phyloP scores from a whole-genome alignment of 495 filamentous ascomycete species.

The Daldinia vernicosa region DNA sequence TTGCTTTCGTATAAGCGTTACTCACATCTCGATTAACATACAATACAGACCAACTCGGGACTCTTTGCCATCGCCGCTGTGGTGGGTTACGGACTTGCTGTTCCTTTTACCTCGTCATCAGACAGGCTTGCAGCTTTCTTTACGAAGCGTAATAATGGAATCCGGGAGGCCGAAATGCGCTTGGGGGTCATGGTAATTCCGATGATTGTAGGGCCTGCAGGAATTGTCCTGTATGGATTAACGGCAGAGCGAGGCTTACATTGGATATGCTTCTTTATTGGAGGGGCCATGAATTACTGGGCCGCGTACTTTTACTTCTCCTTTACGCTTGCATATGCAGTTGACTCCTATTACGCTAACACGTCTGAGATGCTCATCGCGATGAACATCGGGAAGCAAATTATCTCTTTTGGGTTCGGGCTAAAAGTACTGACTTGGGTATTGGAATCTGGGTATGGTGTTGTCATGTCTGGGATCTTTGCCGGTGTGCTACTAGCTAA shows the following conservation, averaged over 20 bases:
- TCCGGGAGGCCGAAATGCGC: constrained; percentile 71
- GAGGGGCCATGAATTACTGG: constrained; percentile 63
- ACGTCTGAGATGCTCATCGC: constrained; percentile 71
- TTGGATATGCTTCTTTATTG: constrained; percentile 65
- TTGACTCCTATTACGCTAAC: constrained; percentile 67
- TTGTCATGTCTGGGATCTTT: constrained; percentile 68
- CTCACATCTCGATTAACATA: background rate
- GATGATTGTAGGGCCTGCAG: constrained; percentile 58
- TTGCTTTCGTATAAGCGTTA: background rate
- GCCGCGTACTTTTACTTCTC: constrained; percentile 66
- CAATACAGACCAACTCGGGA: constrained; percentile 59
- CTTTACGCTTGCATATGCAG: constrained; percentile 67
- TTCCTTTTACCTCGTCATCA: constrained; percentile 65
- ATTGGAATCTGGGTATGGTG: constrained; percentile 61
- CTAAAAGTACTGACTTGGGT: constrained; percentile 68
- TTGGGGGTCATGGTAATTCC: constrained; percentile 64
- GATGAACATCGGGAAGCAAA: constrained; percentile 74
- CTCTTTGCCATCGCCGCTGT: constrained; percentile 64
- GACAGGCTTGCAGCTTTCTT: constrained; percentile 65
- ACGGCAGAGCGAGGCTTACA: constrained; percentile 62
- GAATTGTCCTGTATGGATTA: constrained; percentile 64
- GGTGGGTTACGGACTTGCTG: constrained; percentile 61
- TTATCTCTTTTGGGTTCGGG: constrained; percentile 69
- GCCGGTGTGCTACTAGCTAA: constrained; percentile 63
- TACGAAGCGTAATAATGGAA: constrained; percentile 62